Base-by-base conservation (phyloP, 805 yeast species). In the Saccharomycopsis microspora region DNA sequence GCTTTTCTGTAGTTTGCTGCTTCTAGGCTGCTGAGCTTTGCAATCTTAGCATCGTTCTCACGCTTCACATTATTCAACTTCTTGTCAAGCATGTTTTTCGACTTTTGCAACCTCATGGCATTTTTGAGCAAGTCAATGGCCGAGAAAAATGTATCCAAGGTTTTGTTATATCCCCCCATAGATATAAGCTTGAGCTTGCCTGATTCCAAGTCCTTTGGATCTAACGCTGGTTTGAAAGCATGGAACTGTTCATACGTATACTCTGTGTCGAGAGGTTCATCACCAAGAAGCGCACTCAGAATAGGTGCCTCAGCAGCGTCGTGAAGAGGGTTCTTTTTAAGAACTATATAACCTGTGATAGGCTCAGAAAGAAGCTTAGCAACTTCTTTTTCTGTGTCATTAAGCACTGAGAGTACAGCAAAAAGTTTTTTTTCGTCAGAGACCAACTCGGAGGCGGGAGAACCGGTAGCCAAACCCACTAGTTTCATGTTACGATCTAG, bases 101-200 rank as follows among this genome's bases (percentile, higher is more conserved):
- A 89, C 52, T 78, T 82, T 52, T 86, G 94, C 34, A 84, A 75
- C 49, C 79, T 75, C 48, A 85, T 64, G 0, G 88, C 80, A 57
- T 80, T 76, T 57, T 85, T 86, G 3, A 87, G 78, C 3, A 94
- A 79, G 58, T 90, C 95, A 10, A 89, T 68, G 0, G 90, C 80
- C 0, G 96, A 86, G 60, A 85, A 90, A 59, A 85, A 90, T 39
- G 67, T 69, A 62, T 90, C 98, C 27, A 90, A 71, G 0, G 97
- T 82, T 49, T 75, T 74, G 59, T 87, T 89, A 61, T 87, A 90
- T 0, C 93, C 88, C 5, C 66, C 63, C 9, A 78, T 64, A 19
- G 66, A 67, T 3, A 73, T 67, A 27, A 79, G 58, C 28, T 66
- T 64, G 44, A 58, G 61, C 10, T 56, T 55, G 6, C 43, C 54